Base-by-base conservation (phyloP, 1,139 yeast species). In the Suhomyces taliae region DNA sequence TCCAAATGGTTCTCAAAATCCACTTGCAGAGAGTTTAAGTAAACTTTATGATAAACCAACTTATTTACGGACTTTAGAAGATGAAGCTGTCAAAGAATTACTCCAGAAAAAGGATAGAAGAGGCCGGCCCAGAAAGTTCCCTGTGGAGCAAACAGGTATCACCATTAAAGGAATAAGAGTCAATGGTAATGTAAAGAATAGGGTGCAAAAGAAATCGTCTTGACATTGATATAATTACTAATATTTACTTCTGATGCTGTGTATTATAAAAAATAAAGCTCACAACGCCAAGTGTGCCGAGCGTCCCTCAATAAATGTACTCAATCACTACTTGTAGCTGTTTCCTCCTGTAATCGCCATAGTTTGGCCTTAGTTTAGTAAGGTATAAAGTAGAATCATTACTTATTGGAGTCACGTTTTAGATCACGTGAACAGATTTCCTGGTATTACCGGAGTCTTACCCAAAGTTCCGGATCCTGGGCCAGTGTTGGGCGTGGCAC, bases 121-220 rank as follows among this genome's bases (percentile, higher is more conserved):
- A 46, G 83, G 83, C 11, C 64, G 83, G 53, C 83, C 83, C 6
- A 64, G 82, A 52, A 78, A 78, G 54, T 75, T 76, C 50, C 79
- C 81, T 0, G 62, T 74, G 10, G 81, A 74, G 49, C 74, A 74
- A 51, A 72, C 78, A n/a, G 80, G 80, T 4, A 60, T 74, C 6
- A 74, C 79, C 10, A 76, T 75, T 40, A 72, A 70, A 54, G 79
- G 80, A 1, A 69, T 74, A 14, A 62, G 77, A 48, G 75, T 75
- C 4, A 72, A 70, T 49, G 80, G 79, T 7, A 62, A 65, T 33
- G 54, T 60, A 46, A 68, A 65, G 46, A 57, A 58, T 37, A 57
- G 57, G 54, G 53, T 53, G 6, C 42, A 40, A 43, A 53, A 55
- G 44, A 51, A 48, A 29, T 29, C 32, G 32, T 9, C 32, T 29